These are phyloP conservation scores for Erysimum cheiranthoides DNA, from an alignment of 345 rosid species.

Conservation along the genomic window DNA sequence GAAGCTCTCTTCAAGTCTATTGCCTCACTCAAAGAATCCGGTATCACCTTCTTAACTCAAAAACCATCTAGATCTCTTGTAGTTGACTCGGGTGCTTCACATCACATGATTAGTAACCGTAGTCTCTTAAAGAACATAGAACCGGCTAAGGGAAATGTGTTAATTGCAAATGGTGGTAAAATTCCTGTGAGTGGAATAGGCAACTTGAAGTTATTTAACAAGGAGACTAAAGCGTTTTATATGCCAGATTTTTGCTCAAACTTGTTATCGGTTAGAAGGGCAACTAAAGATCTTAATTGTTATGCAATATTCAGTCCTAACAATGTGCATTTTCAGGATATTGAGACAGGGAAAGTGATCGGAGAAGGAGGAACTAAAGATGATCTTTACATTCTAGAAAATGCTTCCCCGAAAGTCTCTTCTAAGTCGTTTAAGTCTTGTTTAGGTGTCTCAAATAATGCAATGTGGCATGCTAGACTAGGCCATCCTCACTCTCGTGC, in stretches of 20 bases:
- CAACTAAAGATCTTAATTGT: background rate
- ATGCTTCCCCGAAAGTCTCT: background rate
- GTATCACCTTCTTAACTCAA: background rate
- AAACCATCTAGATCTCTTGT: background rate
- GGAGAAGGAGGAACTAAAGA: background rate
- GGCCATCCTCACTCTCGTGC: background rate
- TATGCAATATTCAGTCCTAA: background rate
- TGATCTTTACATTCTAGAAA: background rate
- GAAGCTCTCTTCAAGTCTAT: background rate
- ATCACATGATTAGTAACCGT: background rate
- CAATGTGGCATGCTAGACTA: background rate
- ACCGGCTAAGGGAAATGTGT: accelerated
- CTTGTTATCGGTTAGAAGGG: background rate
- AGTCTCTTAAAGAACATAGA: background rate
- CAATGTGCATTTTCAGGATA: background rate
- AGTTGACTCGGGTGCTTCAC: background rate
- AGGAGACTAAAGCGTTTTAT: background rate
- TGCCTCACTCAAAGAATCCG: background rate
- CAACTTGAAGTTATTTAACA: background rate
- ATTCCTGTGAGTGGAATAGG: background rate
- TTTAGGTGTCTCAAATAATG: too few relatives aligned
- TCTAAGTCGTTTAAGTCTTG: background rate
- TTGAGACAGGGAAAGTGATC: background rate
- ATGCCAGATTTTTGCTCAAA: background rate
- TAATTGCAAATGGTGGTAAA: background rate